A percentile compares a stretch with the other conserved stretches of the same genome.
Evolutionary conservation across 148 eudicot genomes (phyloP).

Genomic region (Vaccinium myrtillus): DNA sequence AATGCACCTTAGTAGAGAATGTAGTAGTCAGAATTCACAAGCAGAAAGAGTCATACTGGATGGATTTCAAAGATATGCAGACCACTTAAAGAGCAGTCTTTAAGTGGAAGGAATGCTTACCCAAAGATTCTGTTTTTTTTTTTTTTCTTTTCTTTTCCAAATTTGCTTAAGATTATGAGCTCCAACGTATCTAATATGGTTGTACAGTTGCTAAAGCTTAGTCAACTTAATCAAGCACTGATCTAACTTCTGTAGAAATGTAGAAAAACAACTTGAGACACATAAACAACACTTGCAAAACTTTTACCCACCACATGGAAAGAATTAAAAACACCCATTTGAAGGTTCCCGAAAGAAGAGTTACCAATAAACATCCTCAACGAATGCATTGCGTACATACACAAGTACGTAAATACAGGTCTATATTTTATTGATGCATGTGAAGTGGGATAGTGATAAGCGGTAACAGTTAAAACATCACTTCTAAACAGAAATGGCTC

Average conservation of each 20-base stretch:
- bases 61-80: too few relatives aligned
- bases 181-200: background rate
- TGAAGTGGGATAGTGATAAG: background rate
- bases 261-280: background rate
- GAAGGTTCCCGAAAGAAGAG: background rate
- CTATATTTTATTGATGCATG: background rate
- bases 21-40: background rate
- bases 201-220: background rate
- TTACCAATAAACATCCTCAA: background rate
- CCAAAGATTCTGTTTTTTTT: too few relatives aligned
- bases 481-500: constrained; percentile 14
- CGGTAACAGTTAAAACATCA: background rate
- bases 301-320: background rate
- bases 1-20: background rate
- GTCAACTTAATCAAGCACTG: background rate
- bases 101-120: too few relatives aligned
- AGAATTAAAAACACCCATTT: background rate
- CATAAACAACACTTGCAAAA: background rate
- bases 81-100: too few relatives aligned
- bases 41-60: too few relatives aligned
- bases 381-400: too few relatives aligned
- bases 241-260: background rate
- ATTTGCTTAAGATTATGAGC: too few relatives aligned
- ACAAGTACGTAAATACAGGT: background rate
- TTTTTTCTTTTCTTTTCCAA: too few relatives aligned